Base-by-base conservation (phyloP, 2,329 filamentous ascomycete genomes). In the Whalleya microplaca region DNA sequence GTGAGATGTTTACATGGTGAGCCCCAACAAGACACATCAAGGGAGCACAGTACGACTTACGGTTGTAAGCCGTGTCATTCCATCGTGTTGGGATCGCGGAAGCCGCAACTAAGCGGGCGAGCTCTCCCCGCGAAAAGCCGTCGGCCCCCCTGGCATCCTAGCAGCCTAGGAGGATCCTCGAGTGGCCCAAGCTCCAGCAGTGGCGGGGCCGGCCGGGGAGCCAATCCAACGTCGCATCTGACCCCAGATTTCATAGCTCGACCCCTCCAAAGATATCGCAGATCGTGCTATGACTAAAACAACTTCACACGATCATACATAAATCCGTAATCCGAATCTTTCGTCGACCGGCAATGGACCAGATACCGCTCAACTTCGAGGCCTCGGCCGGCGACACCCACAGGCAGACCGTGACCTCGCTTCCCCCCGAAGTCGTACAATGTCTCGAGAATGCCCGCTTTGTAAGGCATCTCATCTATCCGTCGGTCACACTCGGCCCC, bases 361-460 rank as follows among this genome's bases (percentile, higher is more conserved):
- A 89, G 71, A 86, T 88, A 62, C 87, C 88, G 2, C 82, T 92
- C 60, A 90, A 86, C 70, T 88, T 90, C 72, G 88, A 92, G 73
- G 84, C 88, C 55, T 93, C 90, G 6, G 85, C 87, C 49, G 87
- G 88, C 62, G 82, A 89, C 53, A 91, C 86, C 44, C 81, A 92
- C 73, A 89, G 87, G 61, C 85, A 88, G 72, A 74, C 84, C 56
- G 88, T 90, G 40, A 80, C 82, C 55, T 83, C 83, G 8, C 83
- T 98, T 2, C 95, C 95, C 0, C 79, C 82, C 3, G 93, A 97
- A 74, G 95, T 98, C 20, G 84, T 95, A 12, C 88, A 92, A 68
- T 97, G 93, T 71, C 85, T 99, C 21, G 88, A 96, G 72, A 98
- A 97, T 78, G 92, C 94, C 48, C 89, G 94, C 67, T 99, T 97